A percentile compares a stretch with the other conserved stretches of the same genome.
Evolutionary conservation across 768 basidiomycete genomes (phyloP).

Genomic region (Hygrocybe coccinea): DNA sequence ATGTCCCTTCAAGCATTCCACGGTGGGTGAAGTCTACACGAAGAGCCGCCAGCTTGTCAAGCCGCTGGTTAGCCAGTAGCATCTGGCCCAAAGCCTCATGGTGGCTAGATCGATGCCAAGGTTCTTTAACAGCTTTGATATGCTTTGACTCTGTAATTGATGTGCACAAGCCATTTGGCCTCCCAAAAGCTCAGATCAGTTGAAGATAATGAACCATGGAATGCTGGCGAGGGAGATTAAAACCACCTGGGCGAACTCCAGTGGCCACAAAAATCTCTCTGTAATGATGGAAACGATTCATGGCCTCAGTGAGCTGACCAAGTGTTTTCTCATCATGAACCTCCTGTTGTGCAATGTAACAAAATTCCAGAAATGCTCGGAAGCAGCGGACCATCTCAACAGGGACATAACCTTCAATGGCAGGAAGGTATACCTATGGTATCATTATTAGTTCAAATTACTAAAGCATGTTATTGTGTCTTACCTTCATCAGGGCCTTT

Average conservation of each 20-base stretch:
- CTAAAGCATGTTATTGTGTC: background rate
- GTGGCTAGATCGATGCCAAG: slow-evolving; percentile 30
- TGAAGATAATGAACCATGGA: slow-evolving; percentile 16
- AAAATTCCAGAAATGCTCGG: slow-evolving; percentile 27
- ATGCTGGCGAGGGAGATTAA: background rate
- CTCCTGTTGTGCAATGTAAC: slow-evolving; percentile 25
- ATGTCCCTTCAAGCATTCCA: slow-evolving; percentile 14
- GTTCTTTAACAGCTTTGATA: slow-evolving; percentile 32
- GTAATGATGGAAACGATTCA: slow-evolving; percentile 26
- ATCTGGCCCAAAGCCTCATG: slow-evolving; percentile 34
- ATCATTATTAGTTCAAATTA: too few relatives aligned
- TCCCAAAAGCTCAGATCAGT: slow-evolving; percentile 19
- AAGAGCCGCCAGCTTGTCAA: slow-evolving; percentile 26
- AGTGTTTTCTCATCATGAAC: slow-evolving; percentile 14
- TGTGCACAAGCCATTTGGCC: slow-evolving; percentile 28
- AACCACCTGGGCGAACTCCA: slow-evolving; percentile 8
- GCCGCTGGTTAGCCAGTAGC: slow-evolving; percentile 29
- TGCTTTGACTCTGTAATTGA: slow-evolving; percentile 34
- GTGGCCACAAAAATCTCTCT: slow-evolving; percentile 24
- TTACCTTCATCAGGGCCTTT: slow-evolving; percentile 13
- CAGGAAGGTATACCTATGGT: slow-evolving; percentile 28
- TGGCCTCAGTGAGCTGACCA: slow-evolving; percentile 6
- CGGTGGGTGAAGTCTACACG: slow-evolving; percentile 13
- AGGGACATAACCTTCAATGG: slow-evolving; percentile 30
- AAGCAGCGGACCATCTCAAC: slow-evolving; percentile 23